These are phyloP conservation scores for Leccinum ochraceum DNA, from an alignment of 768 basidiomycete genomes.

Conservation along the genomic window DNA sequence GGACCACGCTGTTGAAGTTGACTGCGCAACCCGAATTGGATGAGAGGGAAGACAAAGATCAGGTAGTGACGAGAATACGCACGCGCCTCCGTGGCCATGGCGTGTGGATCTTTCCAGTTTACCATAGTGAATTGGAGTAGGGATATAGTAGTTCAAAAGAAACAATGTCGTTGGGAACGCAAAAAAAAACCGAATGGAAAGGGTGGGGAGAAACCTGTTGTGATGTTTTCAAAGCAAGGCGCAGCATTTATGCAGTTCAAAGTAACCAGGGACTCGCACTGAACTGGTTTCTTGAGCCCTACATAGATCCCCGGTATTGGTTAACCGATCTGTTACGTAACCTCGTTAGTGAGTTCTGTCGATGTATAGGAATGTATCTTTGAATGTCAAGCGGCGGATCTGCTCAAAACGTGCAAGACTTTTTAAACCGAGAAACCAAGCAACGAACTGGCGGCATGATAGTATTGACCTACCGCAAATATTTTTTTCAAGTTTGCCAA, in stretches of 20 bases:
- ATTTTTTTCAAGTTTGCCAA: not conserved
- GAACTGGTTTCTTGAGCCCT: slow-evolving; percentile 8
- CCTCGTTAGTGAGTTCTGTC: not conserved
- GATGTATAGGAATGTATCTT: not conserved
- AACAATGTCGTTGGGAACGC: slow-evolving; percentile 5
- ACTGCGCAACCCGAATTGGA: slow-evolving; percentile 35
- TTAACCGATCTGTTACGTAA: slow-evolving; percentile 22
- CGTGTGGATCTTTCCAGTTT: slow-evolving; percentile 25
- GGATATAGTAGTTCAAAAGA: slow-evolving; percentile 12
- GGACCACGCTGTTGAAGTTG: slow-evolving; percentile 59
- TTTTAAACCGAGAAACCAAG: not conserved
- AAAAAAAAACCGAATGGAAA: slow-evolving; percentile 5
- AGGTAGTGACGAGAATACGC: slow-evolving; percentile 9
- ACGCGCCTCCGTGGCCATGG: slow-evolving; percentile 27
- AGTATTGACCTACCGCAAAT: not conserved
- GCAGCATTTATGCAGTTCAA: slow-evolving; percentile 24
- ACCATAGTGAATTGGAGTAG: slow-evolving; percentile 24
- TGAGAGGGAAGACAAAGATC: not conserved
- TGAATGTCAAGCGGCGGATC: not conserved
- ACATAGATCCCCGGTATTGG: slow-evolving; percentile 11
- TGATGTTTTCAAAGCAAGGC: slow-evolving; percentile 4
- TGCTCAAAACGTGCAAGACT: not conserved
- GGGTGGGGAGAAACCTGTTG: slow-evolving; percentile 6
- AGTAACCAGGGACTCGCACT: slow-evolving; percentile 25
- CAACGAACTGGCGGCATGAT: not conserved